Evolutionary conservation across 345 rosid genomes (phyloP).

Genomic region (Salix dunnii): DNA sequence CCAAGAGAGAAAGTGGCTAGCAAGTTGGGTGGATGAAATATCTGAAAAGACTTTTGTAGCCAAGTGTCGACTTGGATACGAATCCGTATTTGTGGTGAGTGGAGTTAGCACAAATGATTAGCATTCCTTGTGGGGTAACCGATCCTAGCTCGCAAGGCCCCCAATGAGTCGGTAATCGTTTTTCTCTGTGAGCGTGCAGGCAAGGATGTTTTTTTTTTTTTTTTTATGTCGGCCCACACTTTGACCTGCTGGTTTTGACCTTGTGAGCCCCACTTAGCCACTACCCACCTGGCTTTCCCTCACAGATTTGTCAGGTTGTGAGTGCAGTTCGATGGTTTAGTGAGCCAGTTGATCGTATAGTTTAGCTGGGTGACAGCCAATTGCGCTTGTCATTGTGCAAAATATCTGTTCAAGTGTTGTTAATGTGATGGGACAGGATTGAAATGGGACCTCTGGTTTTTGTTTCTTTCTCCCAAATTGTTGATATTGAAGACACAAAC

Average conservation of each 20-base stretch:
- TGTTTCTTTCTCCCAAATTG: neutral
- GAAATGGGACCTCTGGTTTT: neutral
- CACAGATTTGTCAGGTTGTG: neutral
- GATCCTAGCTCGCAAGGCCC: neutral
- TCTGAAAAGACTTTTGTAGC: too few relatives aligned
- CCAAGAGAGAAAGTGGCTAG: too few relatives aligned
- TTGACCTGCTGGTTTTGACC: constrained; percentile 15
- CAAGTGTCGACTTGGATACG: too few relatives aligned
- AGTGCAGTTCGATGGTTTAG: neutral
- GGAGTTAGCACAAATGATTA: neutral
- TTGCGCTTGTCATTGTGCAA: constrained; percentile 16
- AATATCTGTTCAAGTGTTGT: constrained; percentile 8
- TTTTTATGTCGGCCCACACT: constrained; percentile 10
- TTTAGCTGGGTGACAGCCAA: constrained; percentile 17
- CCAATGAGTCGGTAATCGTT: neutral
- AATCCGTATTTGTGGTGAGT: neutral
- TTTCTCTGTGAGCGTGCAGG: constrained; percentile 21
- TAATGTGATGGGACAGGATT: neutral
- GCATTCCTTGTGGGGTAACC: neutral
- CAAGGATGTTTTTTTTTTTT: neutral
- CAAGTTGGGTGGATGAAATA: too few relatives aligned
- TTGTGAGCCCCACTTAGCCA: neutral
- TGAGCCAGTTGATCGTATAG: neutral
- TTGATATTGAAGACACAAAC: neutral
- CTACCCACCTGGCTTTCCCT: neutral